Conservation (phyloP, 768 basidiomycete species). For the Hysterangium stoloniferum region DNA sequence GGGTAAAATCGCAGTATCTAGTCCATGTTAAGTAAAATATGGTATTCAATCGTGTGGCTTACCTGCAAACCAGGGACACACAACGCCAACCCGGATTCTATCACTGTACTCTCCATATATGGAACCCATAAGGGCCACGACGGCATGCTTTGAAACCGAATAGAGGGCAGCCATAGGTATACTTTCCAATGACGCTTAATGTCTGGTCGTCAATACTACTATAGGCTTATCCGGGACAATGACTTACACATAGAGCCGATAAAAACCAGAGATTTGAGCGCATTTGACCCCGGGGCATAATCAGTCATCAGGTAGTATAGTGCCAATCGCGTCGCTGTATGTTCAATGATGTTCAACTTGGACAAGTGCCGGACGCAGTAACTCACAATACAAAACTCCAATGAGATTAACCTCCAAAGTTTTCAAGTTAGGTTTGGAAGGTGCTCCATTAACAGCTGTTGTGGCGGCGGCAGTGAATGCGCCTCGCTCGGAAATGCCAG, state of each 20-base stretch:
- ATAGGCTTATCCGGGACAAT: background rate
- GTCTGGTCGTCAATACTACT: background rate
- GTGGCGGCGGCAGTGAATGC: background rate
- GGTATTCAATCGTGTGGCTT: background rate
- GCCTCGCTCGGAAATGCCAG: conserved; percentile 1
- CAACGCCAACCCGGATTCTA: conserved; percentile 37
- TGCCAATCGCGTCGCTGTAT: conserved; percentile 41
- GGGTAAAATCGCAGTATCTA: conserved; percentile 42
- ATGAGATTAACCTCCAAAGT: conserved; percentile 44
- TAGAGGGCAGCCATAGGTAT: conserved; percentile 40
- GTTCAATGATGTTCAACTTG: background rate
- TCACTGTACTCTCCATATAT: conserved; percentile 30
- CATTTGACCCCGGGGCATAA: conserved; percentile 25
- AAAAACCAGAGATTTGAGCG: conserved; percentile 44
- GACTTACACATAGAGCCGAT: conserved; percentile 47
- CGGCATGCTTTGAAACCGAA: conserved; percentile 45
- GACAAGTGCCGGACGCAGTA: background rate
- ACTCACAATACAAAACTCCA: conserved; percentile 42
- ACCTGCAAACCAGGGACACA: conserved; percentile 52
- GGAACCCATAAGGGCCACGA: conserved; percentile 46
- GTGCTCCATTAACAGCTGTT: conserved; percentile 27
- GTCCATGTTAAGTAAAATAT: background rate
- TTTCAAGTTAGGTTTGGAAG: conserved; percentile 34
- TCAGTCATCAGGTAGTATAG: conserved; percentile 39
- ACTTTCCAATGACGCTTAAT: conserved; percentile 41